These are phyloP conservation scores for Saccharomycopsis capsularis DNA, from an alignment of 805 yeast species.

Conservation along the genomic window DNA sequence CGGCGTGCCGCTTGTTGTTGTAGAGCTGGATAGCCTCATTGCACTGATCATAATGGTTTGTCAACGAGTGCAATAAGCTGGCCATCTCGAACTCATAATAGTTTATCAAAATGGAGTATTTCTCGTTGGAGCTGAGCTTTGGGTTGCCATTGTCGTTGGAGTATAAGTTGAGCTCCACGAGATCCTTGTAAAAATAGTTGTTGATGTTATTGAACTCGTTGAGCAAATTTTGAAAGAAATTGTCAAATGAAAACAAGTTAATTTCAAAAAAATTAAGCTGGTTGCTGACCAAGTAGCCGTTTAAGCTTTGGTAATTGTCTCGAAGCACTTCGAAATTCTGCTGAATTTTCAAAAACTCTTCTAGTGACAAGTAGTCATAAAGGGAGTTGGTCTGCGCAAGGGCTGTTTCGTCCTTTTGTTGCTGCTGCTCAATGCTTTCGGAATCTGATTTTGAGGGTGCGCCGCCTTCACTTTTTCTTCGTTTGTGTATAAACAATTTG, in stretches of 20 bases:
- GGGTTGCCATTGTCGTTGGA: slow-evolving; percentile 14
- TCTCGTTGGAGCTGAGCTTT: slow-evolving; percentile 15
- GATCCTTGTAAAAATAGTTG: slow-evolving; percentile 15
- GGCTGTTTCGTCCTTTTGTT: neutral
- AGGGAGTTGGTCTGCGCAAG: slow-evolving; percentile 7
- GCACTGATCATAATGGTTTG: slow-evolving; percentile 21
- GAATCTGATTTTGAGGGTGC: neutral
- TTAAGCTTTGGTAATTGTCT: slow-evolving; percentile 5
- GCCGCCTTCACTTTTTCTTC: too few species aligned
- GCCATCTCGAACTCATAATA: slow-evolving; percentile 22
- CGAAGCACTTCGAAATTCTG: slow-evolving; percentile 17
- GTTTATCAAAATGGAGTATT: slow-evolving; percentile 17
- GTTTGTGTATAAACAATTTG: slow-evolving; percentile 1
- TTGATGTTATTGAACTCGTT: slow-evolving; percentile 16
- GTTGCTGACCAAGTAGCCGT: slow-evolving; percentile 8
- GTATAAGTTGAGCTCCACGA: slow-evolving; percentile 18
- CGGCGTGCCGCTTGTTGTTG: neutral
- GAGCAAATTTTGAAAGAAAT: slow-evolving; percentile 15
- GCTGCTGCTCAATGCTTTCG: neutral
- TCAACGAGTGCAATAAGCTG: slow-evolving; percentile 14
- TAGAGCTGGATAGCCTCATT: slow-evolving; percentile 12
- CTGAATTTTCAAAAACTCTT: slow-evolving; percentile 19
- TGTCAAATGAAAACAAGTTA: slow-evolving; percentile 14
- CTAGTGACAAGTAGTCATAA: slow-evolving; percentile 19
- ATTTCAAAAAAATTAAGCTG: slow-evolving; percentile 19